Evolutionary conservation across 352 stramenopile genomes (phyloP).

Genomic region (Phytophthora macrochlamydospora): DNA sequence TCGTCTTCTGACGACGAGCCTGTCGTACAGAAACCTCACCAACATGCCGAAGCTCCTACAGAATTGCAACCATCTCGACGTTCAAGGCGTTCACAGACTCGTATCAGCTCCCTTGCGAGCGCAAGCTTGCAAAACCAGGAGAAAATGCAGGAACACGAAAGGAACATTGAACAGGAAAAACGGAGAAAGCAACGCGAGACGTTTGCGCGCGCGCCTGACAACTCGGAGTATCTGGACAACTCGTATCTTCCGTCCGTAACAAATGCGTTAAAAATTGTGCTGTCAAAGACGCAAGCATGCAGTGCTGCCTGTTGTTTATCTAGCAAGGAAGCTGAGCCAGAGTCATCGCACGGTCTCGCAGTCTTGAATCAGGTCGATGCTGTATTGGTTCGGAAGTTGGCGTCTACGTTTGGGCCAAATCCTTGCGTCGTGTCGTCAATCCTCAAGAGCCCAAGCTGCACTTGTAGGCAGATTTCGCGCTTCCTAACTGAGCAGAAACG

Average conservation of each 20-base stretch:
- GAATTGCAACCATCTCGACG: conserved; percentile 44
- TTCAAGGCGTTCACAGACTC: conserved; percentile 67
- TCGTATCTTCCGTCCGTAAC: conserved; percentile 53
- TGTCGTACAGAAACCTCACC: conserved; percentile 13
- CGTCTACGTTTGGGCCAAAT: conserved; percentile 42
- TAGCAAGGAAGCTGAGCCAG: neutral
- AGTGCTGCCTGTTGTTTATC: conserved; percentile 48
- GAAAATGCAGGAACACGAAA: conserved; percentile 57
- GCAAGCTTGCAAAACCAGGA: conserved; percentile 67
- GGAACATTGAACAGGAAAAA: conserved; percentile 40
- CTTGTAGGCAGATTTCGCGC: conserved; percentile 34
- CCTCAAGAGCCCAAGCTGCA: conserved; percentile 38
- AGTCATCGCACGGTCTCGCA: neutral
- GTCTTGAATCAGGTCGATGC: conserved; percentile 36
- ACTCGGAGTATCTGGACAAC: conserved; percentile 77
- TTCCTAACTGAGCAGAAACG: conserved; percentile 37
- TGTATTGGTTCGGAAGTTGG: conserved; percentile 61
- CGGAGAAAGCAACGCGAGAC: conserved; percentile 41
- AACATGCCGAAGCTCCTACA: conserved; percentile 17
- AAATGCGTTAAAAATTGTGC: conserved; percentile 18
- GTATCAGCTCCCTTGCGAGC: conserved; percentile 62
- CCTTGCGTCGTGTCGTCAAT: conserved; percentile 51
- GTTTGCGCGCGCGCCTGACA: conserved; percentile 49
- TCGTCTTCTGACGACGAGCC: conserved; percentile 37
- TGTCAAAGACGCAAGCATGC: conserved; percentile 36